Percentiles rank a stretch among this genome's conserved stretches.
phyloP scores from a whole-genome alignment of 768 basidiomycete species.

The Pseudohyphozyma bogoriensis region DNA sequence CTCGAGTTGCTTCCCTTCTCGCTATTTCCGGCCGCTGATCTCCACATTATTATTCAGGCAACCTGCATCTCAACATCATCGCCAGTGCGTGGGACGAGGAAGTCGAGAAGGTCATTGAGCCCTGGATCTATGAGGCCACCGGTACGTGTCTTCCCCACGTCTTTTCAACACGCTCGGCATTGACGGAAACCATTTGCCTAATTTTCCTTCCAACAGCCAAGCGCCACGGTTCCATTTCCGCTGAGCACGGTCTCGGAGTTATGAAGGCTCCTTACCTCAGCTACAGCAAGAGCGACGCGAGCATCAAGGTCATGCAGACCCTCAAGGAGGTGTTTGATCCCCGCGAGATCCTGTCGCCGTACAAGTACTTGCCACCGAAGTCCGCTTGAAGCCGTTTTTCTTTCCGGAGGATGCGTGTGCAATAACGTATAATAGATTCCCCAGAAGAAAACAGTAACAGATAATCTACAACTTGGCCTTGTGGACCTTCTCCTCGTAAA shows the following conservation, averaged over 20 bases:
- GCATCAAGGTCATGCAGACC: conserved; percentile 79
- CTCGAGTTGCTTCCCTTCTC: too few species aligned
- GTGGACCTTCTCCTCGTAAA: conserved; percentile 22
- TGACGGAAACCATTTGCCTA: background rate
- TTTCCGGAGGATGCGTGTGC: background rate
- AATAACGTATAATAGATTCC: background rate
- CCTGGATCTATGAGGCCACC: conserved; percentile 78
- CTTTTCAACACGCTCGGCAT: too few species aligned
- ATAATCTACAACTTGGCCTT: conserved; percentile 24
- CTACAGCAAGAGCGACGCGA: conserved; percentile 71
- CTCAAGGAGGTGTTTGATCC: conserved; percentile 86
- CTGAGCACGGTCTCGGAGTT: conserved; percentile 92
- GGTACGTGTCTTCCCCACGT: conserved; percentile 40
- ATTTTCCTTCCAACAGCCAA: conserved; percentile 33
- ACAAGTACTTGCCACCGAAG: background rate
- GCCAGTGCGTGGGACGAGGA: conserved; percentile 72
- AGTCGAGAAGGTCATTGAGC: conserved; percentile 78
- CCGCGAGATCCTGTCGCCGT: conserved; percentile 79
- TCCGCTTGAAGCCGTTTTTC: background rate
- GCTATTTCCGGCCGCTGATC: background rate
- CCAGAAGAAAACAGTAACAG: too few species aligned
- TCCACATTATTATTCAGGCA: conserved; percentile 44
- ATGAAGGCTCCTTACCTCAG: conserved; percentile 85
- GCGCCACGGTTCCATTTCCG: conserved; percentile 80
- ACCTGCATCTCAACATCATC: conserved; percentile 84